These are phyloP conservation scores for Fusarium xyrophilum DNA, from an alignment of 2,329 filamentous ascomycete species.

Conservation along the genomic window DNA sequence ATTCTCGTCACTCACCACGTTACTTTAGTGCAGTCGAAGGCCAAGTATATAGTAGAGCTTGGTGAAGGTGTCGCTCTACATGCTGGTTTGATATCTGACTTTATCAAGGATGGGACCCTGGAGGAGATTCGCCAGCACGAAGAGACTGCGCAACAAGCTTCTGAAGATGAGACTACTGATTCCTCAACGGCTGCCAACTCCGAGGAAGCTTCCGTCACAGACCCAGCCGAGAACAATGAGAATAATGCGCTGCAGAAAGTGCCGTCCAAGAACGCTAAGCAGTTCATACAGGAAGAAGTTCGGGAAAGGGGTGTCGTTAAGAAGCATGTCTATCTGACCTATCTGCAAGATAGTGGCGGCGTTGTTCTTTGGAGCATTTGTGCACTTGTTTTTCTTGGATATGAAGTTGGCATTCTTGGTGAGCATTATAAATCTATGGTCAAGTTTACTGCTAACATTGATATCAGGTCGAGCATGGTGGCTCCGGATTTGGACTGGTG, in stretches of 20 bases:
- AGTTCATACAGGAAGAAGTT: conserved; percentile 80
- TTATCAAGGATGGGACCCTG: conserved; percentile 63
- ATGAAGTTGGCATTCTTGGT: conserved; percentile 63
- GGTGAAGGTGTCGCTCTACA: conserved; percentile 71
- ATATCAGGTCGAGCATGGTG: conserved; percentile 64
- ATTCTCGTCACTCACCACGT: conserved; percentile 85
- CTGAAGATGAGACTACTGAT: conserved; percentile 56
- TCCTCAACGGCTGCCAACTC: conserved; percentile 61
- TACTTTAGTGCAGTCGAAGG: conserved; percentile 70
- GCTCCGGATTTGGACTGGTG: conserved; percentile 67
- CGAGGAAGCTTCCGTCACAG: conserved; percentile 54
- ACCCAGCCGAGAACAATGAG: conserved; percentile 50
- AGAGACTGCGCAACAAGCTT: conserved; percentile 52
- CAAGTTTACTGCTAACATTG: conserved; percentile 3
- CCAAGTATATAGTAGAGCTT: conserved; percentile 77
- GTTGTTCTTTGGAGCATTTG: conserved; percentile 65
- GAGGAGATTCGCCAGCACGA: conserved; percentile 65
- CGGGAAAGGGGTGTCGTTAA: conserved; percentile 75
- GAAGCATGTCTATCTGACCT: conserved; percentile 69
- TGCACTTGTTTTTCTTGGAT: conserved; percentile 60
- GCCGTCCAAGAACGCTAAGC: conserved; percentile 62
- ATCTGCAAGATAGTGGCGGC: conserved; percentile 71
- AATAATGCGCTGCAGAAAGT: conserved; percentile 56
- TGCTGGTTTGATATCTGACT: conserved; percentile 70
- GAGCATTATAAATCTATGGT: conserved; percentile 17